phyloP scores from a whole-genome alignment of 192 early-diverging fungal species.

The Allomyces macrogynus region DNA sequence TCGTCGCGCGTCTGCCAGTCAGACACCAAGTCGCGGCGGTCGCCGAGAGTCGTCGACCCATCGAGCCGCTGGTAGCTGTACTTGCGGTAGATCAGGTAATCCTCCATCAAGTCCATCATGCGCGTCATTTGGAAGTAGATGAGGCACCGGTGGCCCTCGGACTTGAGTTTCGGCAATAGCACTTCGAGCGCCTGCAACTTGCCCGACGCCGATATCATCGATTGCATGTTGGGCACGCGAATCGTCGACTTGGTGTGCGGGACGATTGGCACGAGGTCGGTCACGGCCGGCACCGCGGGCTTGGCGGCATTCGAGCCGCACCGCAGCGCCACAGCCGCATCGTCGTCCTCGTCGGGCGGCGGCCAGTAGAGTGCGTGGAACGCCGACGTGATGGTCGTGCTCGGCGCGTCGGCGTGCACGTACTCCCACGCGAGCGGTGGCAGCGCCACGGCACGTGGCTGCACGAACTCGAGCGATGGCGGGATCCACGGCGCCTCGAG shows the following conservation, averaged over 20 bases:
- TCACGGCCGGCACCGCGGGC: too few relatives aligned
- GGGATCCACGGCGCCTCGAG: background rate
- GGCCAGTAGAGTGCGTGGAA: background rate
- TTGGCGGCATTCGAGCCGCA: too few relatives aligned
- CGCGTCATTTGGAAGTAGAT: conserved; percentile 79
- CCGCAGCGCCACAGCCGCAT: too few relatives aligned
- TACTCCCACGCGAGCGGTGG: background rate
- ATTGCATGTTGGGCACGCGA: conserved; percentile 24
- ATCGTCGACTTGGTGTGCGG: background rate
- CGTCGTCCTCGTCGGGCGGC: background rate
- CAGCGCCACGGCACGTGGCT: background rate
- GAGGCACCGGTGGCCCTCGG: conserved; percentile 56
- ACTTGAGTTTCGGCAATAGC: conserved; percentile 46
- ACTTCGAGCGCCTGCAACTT: conserved; percentile 53
- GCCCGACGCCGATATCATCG: conserved; percentile 58
- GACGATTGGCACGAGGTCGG: too few relatives aligned
- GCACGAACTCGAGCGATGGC: background rate
- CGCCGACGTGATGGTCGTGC: background rate
- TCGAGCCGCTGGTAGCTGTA: conserved; percentile 76
- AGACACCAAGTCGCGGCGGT: conserved; percentile 75
- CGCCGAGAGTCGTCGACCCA: conserved; percentile 65
- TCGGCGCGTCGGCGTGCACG: background rate
- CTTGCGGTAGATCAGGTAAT: conserved; percentile 65
- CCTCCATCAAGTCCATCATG: conserved; percentile 76
- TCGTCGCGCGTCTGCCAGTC: conserved; percentile 79